Evolutionary conservation across 805 yeast genomes (phyloP).

Genomic region (Candida odintsovae): DNA sequence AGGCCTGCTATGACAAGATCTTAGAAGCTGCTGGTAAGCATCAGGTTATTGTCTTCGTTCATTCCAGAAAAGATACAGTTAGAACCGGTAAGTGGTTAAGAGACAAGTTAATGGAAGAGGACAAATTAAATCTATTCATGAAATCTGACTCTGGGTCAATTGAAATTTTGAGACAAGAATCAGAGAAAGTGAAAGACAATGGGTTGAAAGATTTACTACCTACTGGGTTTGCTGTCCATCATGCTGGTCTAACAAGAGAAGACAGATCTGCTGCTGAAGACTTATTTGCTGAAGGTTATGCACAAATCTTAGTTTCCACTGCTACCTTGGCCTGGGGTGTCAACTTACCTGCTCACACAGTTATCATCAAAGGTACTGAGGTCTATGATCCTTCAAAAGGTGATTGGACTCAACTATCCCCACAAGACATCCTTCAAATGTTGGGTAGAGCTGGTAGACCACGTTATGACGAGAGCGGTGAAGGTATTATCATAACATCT

Average conservation of each 20-base stretch:
- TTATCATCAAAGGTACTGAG: constrained; percentile 88
- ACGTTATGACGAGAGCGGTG: constrained; percentile 85
- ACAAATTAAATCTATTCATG: constrained; percentile 38
- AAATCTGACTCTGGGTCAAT: constrained; percentile 43
- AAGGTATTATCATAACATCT: constrained; percentile 87
- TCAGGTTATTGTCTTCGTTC: constrained; percentile 88
- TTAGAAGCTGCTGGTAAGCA: constrained; percentile 59
- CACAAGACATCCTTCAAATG: constrained; percentile 95
- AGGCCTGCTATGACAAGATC: constrained; percentile 81
- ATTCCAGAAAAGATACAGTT: constrained; percentile 86
- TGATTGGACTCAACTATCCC: constrained; percentile 83
- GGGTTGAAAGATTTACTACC: constrained; percentile 56
- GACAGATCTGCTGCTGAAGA: constrained; percentile 82
- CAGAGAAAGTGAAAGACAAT: constrained; percentile 46
- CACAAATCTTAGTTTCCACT: constrained; percentile 81
- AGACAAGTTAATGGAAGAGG: constrained; percentile 54
- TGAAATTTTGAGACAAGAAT: constrained; percentile 61
- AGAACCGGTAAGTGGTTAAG: constrained; percentile 74
- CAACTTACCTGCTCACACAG: constrained; percentile 91
- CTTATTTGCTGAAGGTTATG: constrained; percentile 79
- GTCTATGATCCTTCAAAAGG: constrained; percentile 90
- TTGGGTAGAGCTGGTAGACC: constrained; percentile 99
- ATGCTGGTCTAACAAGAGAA: constrained; percentile 73
- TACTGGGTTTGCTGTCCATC: constrained; percentile 82
- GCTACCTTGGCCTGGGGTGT: constrained; percentile 98